phyloP scores from a whole-genome alignment of 2,329 filamentous ascomycete species.

The Pezicula carpinea region DNA sequence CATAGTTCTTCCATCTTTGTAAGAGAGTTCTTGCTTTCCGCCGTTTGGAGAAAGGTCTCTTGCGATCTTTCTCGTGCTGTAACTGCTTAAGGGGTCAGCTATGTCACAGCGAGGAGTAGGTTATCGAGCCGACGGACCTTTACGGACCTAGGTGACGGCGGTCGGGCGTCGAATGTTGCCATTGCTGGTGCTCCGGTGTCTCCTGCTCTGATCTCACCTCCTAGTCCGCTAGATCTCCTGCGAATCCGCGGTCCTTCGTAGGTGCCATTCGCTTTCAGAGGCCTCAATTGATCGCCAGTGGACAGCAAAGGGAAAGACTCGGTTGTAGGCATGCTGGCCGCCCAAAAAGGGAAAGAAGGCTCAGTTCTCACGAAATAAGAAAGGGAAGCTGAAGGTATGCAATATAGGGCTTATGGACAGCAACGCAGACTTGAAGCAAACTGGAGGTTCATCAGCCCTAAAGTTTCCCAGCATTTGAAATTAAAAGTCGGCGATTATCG shows the following conservation, averaged over 20 bases:
- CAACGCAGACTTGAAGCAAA: neutral
- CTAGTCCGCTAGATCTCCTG: constrained; percentile 42
- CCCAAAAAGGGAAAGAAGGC: neutral
- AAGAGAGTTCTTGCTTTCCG: constrained; percentile 32
- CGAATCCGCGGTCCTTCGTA: constrained; percentile 27
- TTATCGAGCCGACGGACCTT: constrained; percentile 13
- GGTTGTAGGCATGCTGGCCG: constrained; percentile 9
- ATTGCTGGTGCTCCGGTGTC: constrained; percentile 46
- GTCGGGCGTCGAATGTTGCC: constrained; percentile 36
- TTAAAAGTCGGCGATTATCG: neutral
- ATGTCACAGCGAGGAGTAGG: neutral
- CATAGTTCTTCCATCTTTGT: constrained; percentile 42
- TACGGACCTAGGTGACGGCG: constrained; percentile 21
- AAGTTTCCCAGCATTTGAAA: neutral
- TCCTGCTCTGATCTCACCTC: constrained; percentile 43
- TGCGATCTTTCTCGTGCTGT: constrained; percentile 25
- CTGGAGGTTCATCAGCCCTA: neutral
- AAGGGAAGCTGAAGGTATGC: neutral
- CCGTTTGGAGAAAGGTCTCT: constrained; percentile 28
- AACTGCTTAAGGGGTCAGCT: constrained; percentile 11
- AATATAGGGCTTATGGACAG: neutral
- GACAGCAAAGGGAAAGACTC: constrained; percentile 25
- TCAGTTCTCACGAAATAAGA: neutral
- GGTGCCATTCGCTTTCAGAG: constrained; percentile 12
- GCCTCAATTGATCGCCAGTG: constrained; percentile 19